Evolutionary conservation across 768 basidiomycete species (phyloP).

Genomic region (Tulasnella sp.): DNA sequence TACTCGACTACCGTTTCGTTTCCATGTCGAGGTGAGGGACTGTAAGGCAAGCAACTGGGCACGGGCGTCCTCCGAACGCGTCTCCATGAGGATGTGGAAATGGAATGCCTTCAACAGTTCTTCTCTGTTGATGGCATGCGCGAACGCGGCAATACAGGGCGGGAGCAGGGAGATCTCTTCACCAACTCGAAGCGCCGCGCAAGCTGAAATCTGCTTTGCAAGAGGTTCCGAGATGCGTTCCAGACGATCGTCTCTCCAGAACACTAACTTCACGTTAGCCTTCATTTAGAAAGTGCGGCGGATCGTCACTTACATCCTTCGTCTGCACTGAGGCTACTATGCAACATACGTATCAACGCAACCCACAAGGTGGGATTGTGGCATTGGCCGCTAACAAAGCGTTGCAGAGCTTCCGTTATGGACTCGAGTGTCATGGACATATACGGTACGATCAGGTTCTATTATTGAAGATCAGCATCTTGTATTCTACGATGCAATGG

Average conservation of each 20-base stretch:
- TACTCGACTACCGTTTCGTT: constrained; percentile 61
- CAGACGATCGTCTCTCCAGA: constrained; percentile 83
- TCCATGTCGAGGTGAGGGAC: constrained; percentile 70
- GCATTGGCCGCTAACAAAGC: constrained; percentile 35
- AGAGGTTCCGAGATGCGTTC: constrained; percentile 52
- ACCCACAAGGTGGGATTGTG: constrained; percentile 50
- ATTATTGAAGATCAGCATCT: constrained; percentile 1
- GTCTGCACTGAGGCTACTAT: constrained; percentile 65
- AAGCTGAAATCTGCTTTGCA: constrained; percentile 57
- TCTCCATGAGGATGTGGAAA: constrained; percentile 76
- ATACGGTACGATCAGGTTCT: constrained; percentile 88
- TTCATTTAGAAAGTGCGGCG: neutral
- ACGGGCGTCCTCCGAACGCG: constrained; percentile 68
- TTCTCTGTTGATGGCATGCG: constrained; percentile 17
- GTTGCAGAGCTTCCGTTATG: constrained; percentile 53
- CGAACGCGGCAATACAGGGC: constrained; percentile 11
- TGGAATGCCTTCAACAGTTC: constrained; percentile 70
- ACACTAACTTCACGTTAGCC: constrained; percentile 41
- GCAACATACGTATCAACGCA: constrained; percentile 50
- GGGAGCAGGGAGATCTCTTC: constrained; percentile 25
- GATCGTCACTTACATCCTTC: constrained; percentile 56
- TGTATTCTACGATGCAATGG: neutral
- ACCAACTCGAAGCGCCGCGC: constrained; percentile 32
- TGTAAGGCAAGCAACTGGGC: constrained; percentile 55
- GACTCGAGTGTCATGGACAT: constrained; percentile 68